phyloP scores from a whole-genome alignment of 352 stramenopile genomes.

The Blastocystis sp. region DNA sequence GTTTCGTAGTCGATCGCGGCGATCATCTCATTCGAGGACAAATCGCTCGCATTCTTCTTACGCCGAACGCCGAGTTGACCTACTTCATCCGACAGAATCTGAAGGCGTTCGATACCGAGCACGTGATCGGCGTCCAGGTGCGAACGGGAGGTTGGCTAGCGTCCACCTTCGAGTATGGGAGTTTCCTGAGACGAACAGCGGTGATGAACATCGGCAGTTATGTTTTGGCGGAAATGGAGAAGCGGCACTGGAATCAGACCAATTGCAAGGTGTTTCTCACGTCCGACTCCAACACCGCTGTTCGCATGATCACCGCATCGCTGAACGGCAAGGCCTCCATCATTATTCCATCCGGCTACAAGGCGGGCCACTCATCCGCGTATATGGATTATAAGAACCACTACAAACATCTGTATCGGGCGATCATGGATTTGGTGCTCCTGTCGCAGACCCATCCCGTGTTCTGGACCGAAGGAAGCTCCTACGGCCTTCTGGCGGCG shows the following conservation, averaged over 20 bases:
- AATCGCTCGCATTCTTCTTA: slow-evolving; percentile 31
- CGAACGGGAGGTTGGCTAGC: slow-evolving; percentile 2
- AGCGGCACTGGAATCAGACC: background rate
- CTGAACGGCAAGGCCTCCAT: background rate
- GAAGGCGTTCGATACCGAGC: background rate
- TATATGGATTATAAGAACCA: background rate
- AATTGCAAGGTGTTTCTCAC: slow-evolving; percentile 16
- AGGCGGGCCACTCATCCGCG: background rate
- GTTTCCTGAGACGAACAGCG: background rate
- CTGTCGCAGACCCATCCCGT: background rate
- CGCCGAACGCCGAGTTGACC: background rate
- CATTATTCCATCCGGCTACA: background rate
- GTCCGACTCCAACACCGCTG: background rate
- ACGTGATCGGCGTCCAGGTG: background rate
- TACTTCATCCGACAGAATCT: background rate
- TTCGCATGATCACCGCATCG: background rate
- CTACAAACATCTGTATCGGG: background rate
- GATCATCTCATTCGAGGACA: background rate
- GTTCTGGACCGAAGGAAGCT: slow-evolving; percentile 12
- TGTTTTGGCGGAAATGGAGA: background rate
- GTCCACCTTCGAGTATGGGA: background rate
- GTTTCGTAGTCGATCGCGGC: background rate
- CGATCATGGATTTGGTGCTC: slow-evolving; percentile 15
- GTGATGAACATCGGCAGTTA: background rate
- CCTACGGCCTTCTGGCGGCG: background rate